A percentile compares a stretch with the other conserved stretches of the same genome.
These are phyloP conservation scores for Murraya koenigii DNA, from an alignment of 345 rosid genomes.

Conservation along the genomic window DNA sequence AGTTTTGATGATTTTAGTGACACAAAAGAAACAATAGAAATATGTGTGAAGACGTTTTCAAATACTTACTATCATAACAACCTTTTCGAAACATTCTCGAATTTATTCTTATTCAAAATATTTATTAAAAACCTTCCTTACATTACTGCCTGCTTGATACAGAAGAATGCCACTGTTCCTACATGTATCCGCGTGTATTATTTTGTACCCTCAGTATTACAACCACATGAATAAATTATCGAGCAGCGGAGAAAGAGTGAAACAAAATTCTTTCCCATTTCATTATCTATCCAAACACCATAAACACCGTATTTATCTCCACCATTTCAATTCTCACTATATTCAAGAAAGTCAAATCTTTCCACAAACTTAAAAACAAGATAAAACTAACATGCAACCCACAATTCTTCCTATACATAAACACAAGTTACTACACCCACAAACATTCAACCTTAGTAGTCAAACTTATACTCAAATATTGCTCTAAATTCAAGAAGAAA, in stretches of 20 bases:
- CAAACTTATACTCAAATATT: background rate
- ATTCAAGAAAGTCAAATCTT: background rate
- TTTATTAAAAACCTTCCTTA: background rate
- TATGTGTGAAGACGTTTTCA: background rate
- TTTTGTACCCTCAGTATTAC: background rate
- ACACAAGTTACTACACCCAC: background rate
- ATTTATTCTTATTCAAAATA: background rate
- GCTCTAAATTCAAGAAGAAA: background rate
- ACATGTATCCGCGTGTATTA: background rate
- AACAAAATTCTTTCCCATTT: background rate
- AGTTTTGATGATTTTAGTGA: background rate
- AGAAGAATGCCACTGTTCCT: background rate
- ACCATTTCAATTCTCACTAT: background rate
- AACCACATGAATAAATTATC: background rate
- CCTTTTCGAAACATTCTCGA: background rate
- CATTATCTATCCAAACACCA: background rate
- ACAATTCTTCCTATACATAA: background rate
- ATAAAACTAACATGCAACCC: slow-evolving; percentile 4
- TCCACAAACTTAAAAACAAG: background rate
- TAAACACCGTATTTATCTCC: background rate
- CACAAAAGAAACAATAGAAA: background rate
- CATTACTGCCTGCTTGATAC: background rate
- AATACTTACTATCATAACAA: background rate
- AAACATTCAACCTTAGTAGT: background rate
- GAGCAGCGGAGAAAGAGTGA: background rate